Base-by-base conservation (phyloP, 1,139 yeast genomes). In the Magnusiomyces clavatus region DNA sequence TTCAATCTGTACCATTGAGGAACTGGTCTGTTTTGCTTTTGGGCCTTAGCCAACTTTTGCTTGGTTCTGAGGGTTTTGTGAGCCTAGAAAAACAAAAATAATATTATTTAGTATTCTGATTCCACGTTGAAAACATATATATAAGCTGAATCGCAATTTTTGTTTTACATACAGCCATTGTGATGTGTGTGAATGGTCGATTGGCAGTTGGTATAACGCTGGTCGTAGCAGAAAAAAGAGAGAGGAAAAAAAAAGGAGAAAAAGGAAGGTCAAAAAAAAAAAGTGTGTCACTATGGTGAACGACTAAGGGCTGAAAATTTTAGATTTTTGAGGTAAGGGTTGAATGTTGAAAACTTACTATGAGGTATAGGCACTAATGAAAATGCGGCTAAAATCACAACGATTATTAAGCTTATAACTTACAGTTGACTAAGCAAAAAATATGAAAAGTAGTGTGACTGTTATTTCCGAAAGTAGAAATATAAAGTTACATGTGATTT, bases 1-100 rank as follows among this genome's bases (percentile, higher is more conserved):
- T 90, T 92, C 80, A 92, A 84, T 81, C 98, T 88, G 86, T 90
- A 82, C 97, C 97, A 94, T 81, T 92, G 97, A 72, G 99, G 98
- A 76, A 94, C 86, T 75, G 97, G 97, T 83, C 98, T 88, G 94
- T 90, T 92, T 81, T 89, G 96, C 82, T 90, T 92, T 76, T 84
- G 84, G 75, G 97, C 97, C 86, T 92, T 92, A 75, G 96, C 97
- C 77, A 94, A 85, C 85, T 89, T 92, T 82, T 90, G 95, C 89
- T 94, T 94, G 79, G 86, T 87, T 78, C 80, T 89, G 85, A 94
- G 89, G 70, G 96, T 82, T 82, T 94, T 94, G 80, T 90, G 92
- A 83, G 97, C 87, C 74, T 60, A 48, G 31, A 29, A 3, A 5
- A 43, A 16, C 13, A 3, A 14, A 24, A 35, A 19, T 24, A 43